Percentiles rank a stretch among this genome's conserved stretches.
phyloP scores from a whole-genome alignment of 768 basidiomycete species.

The Termitomyces sp. region DNA sequence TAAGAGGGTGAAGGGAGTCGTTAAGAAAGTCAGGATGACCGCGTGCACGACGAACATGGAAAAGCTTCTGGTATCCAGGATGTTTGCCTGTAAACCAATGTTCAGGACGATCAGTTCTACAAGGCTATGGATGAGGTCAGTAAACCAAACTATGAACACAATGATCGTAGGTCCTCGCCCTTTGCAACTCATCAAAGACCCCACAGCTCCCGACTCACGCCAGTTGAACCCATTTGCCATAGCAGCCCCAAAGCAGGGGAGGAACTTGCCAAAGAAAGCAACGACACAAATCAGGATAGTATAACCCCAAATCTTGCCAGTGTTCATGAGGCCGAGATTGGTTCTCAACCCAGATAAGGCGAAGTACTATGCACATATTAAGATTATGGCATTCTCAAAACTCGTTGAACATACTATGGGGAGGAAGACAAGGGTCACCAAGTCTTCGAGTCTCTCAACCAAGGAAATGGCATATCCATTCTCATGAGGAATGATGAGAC shows the following conservation, averaged over 20 bases:
- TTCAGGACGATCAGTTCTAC: slow-evolving; percentile 93
- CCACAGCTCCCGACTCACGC: slow-evolving; percentile 79
- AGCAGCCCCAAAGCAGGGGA: slow-evolving; percentile 61
- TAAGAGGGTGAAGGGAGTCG: slow-evolving; percentile 74
- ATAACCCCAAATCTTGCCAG: slow-evolving; percentile 79
- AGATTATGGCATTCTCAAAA: no score
- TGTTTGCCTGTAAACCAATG: slow-evolving; percentile 68
- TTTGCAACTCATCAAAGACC: slow-evolving; percentile 87
- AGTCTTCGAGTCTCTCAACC: slow-evolving; percentile 83
- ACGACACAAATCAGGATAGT: slow-evolving; percentile 67
- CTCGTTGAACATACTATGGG: slow-evolving; percentile 57
- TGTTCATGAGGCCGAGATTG: slow-evolving; percentile 72
- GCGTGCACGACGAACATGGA: slow-evolving; percentile 88
- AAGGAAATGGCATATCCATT: slow-evolving; percentile 77
- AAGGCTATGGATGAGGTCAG: slow-evolving; percentile 29
- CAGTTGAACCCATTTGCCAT: slow-evolving; percentile 57
- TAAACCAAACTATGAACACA: not conserved
- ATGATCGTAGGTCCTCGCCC: slow-evolving; percentile 41
- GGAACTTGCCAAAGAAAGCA: slow-evolving; percentile 77
- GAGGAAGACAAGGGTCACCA: slow-evolving; percentile 69
- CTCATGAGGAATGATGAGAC: slow-evolving; percentile 78
- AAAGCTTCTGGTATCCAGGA: slow-evolving; percentile 65
- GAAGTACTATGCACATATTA: slow-evolving; percentile 57
- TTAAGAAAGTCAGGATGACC: slow-evolving; percentile 74
- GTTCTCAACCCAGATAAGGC: slow-evolving; percentile 75